Percentiles rank a stretch among this genome's conserved stretches.
phyloP scores from a whole-genome alignment of 1,284 basidiomycete species.

The Leccinum fuscescens region DNA sequence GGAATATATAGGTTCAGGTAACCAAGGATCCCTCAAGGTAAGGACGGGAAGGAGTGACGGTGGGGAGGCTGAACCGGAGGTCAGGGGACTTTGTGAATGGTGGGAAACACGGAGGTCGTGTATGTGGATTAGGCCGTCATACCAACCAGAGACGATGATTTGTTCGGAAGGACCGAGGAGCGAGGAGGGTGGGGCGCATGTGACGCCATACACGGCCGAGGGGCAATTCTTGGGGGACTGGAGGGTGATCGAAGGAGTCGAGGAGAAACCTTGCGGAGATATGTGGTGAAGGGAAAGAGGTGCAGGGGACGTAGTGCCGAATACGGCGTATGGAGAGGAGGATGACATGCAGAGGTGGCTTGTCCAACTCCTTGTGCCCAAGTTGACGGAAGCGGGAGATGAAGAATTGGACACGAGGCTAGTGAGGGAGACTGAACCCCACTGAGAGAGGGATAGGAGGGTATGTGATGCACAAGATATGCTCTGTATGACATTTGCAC shows the following conservation, averaged over 20 bases:
- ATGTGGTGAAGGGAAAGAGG: slow-evolving; percentile 61
- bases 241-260: slow-evolving; percentile 48
- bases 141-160: slow-evolving; percentile 77
- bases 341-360: slow-evolving; percentile 51
- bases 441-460: slow-evolving; percentile 57
- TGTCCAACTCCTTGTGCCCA: slow-evolving; percentile 58
- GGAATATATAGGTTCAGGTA: slow-evolving; percentile 68
- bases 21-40: slow-evolving; percentile 62
- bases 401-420: slow-evolving; percentile 27
- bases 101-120: slow-evolving; percentile 64
- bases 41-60: slow-evolving; percentile 51
- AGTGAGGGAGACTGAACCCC: slow-evolving; percentile 49
- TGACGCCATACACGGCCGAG: slow-evolving; percentile 69
- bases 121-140: slow-evolving; percentile 65
- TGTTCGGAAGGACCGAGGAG: slow-evolving; percentile 69
- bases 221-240: slow-evolving; percentile 29
- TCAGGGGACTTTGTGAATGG: not conserved
- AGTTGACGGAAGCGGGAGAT: slow-evolving; percentile 37
- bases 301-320: slow-evolving; percentile 58
- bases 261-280: slow-evolving; percentile 42
- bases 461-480: slow-evolving; percentile 45
- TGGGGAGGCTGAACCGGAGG: slow-evolving; percentile 6
- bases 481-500: slow-evolving; percentile 50
- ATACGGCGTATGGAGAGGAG: slow-evolving; percentile 58
- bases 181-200: slow-evolving; percentile 54